phyloP scores from a whole-genome alignment of 2,329 filamentous ascomycete genomes.

The Neonectria faginata region DNA sequence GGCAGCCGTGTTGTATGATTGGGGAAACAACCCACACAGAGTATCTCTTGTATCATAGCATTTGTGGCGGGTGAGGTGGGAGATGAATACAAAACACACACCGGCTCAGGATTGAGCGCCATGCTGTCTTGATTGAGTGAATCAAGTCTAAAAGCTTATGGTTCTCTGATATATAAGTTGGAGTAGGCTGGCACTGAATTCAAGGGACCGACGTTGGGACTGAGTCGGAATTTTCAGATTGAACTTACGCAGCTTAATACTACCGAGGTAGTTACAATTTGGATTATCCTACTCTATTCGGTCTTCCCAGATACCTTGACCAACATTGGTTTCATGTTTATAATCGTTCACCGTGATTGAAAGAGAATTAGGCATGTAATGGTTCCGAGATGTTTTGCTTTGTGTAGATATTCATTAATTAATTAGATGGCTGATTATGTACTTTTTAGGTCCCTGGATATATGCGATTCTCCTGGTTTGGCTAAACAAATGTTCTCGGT shows the following conservation, averaged over 20 bases:
- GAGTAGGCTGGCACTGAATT: background rate
- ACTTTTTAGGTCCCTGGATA: slow-evolving; percentile 30
- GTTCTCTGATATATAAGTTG: background rate
- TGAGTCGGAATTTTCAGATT: background rate
- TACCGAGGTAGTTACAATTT: no score
- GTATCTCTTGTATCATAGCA: slow-evolving; percentile 33
- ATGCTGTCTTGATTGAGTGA: background rate
- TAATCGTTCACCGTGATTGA: background rate
- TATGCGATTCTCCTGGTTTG: slow-evolving; percentile 28
- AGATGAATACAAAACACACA: slow-evolving; percentile 30
- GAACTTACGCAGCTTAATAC: background rate
- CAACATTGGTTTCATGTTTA: background rate
- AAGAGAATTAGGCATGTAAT: background rate
- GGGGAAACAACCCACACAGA: slow-evolving; percentile 20
- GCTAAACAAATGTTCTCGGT: slow-evolving; percentile 1
- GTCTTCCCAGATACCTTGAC: no score
- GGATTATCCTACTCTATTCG: no score
- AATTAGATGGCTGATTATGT: slow-evolving; percentile 32
- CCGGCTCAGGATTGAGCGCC: slow-evolving; percentile 33
- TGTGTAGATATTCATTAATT: slow-evolving; percentile 41
- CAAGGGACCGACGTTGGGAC: background rate
- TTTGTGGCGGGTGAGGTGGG: slow-evolving; percentile 19
- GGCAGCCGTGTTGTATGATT: slow-evolving; percentile 37
- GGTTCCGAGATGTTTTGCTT: background rate
- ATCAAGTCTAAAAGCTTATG: no score